Evolutionary conservation across 2,329 filamentous ascomycete genomes (phyloP).

Genomic region (Emmonsia crescens): DNA sequence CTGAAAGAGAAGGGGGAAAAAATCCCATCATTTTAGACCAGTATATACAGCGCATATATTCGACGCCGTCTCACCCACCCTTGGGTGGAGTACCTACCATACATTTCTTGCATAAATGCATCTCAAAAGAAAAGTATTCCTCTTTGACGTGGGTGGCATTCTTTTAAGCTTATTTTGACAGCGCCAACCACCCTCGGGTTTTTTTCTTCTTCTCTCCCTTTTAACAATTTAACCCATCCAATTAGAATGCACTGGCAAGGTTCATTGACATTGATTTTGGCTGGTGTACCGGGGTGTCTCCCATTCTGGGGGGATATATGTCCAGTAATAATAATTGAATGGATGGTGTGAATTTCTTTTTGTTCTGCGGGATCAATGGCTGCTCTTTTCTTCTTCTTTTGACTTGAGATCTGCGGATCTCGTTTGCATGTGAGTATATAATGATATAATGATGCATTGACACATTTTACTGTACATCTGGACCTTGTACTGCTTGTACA

Average conservation of each 20-base stretch:
- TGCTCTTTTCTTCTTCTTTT: background rate
- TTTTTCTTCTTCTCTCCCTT: too few relatives aligned
- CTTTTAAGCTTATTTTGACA: constrained; percentile 1
- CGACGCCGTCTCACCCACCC: background rate
- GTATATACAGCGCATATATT: too few relatives aligned
- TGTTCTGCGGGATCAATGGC: background rate
- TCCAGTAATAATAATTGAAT: background rate
- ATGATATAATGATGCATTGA: background rate
- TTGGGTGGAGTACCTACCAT: background rate
- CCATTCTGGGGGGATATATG: background rate
- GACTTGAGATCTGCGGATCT: background rate
- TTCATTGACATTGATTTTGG: background rate
- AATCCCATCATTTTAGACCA: too few relatives aligned
- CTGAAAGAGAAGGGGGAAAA: too few relatives aligned
- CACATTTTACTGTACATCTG: too few relatives aligned
- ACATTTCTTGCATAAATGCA: background rate
- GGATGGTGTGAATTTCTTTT: too few relatives aligned
- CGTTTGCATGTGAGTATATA: background rate
- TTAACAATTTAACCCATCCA: background rate
- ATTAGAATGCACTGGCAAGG: background rate
- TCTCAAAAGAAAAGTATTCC: too few relatives aligned
- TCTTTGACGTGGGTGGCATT: background rate
- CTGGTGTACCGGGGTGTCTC: background rate
- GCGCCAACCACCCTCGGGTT: too few relatives aligned
- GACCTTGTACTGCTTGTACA: background rate